Base-by-base conservation (phyloP, 768 basidiomycete genomes). In the Symmetrospora coprosmae region DNA sequence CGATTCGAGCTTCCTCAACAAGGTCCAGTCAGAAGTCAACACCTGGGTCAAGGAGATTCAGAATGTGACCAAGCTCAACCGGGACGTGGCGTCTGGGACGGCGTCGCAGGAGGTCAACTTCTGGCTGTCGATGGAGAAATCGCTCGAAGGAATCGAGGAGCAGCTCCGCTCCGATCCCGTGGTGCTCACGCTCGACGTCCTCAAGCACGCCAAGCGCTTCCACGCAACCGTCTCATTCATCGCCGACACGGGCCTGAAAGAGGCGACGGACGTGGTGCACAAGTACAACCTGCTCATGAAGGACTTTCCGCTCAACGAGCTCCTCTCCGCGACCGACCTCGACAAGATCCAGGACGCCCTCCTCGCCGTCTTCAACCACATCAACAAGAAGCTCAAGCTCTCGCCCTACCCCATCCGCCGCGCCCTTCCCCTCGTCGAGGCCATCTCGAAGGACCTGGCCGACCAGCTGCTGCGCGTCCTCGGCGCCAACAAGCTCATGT, bases 21-120 rank as follows among this genome's bases (percentile, higher is more conserved):
- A 83, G 4, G 79, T 99, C 0, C 94, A 97, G 66, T 79, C 79
- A 8, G 87, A 96, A 65, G 92, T 97, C 63, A 97, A 97, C 71
- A 78, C 82, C 14, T 99, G 94, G 94, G 94, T 97, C 76, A 94
- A 94, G 74, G 84, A 89, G 30, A 92, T 97, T 56, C 94, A 97
- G 72, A 81, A 85, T 0, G 90, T 97, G 50, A 97, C 94, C 5
- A 94, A 92, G 71, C 80, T 99, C n/a, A 83, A 81, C 1, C 78
- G 94, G 23, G 92, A 97, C 68, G 92, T 97, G 31, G 78, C 83
- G 0, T 87, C 86, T 4, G 92, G 92, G 1, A 97, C 92, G 0
- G 92, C 94, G 1, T 91, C 88, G 0, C 94, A 99, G 70, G 94
- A 97, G 72, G 90, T 99, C 76, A 97, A 97, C 73, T 97, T 99